Evolutionary conservation across 148 eudicot species (phyloP).

Genomic region (Amaranthus palmeri): DNA sequence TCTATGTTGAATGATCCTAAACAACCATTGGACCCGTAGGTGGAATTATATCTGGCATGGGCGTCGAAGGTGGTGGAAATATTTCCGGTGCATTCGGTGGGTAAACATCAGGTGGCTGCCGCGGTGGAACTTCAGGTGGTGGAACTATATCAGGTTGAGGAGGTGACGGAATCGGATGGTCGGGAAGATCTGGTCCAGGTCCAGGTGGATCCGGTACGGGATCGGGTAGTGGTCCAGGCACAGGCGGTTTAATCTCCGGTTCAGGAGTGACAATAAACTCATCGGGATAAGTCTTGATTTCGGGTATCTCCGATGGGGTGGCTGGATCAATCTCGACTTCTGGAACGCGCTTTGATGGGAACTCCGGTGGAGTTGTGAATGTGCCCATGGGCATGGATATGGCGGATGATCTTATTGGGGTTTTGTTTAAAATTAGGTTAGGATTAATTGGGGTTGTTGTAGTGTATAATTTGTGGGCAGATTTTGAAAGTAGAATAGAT

Average conservation of each 20-base stretch:
- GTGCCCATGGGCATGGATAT: neutral
- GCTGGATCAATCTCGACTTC: constrained; percentile 11
- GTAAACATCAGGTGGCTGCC: constrained; percentile 23
- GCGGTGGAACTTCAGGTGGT: constrained; percentile 10
- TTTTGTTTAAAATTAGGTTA: neutral
- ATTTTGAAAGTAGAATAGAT: constrained; percentile 1
- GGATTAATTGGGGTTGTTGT: neutral
- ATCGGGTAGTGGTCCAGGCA: neutral
- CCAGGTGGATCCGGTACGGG: constrained; percentile 19
- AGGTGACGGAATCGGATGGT: constrained; percentile 25
- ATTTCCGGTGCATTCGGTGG: constrained; percentile 16
- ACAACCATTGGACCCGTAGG: constrained; percentile 19
- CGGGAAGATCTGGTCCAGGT: constrained; percentile 16
- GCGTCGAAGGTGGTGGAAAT: constrained; percentile 19
- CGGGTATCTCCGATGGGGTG: constrained; percentile 17
- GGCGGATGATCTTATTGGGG: neutral
- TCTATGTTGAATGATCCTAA: constrained; percentile 1
- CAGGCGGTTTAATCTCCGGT: constrained; percentile 11
- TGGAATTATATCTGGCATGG: constrained; percentile 19
- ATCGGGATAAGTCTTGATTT: neutral
- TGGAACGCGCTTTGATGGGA: constrained; percentile 10
- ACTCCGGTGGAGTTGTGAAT: constrained; percentile 17
- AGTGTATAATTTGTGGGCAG: neutral
- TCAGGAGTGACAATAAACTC: constrained; percentile 8
- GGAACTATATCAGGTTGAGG: constrained; percentile 25